Conservation (phyloP, 2,329 filamentous ascomycete species). For the Penicillium sp. region DNA sequence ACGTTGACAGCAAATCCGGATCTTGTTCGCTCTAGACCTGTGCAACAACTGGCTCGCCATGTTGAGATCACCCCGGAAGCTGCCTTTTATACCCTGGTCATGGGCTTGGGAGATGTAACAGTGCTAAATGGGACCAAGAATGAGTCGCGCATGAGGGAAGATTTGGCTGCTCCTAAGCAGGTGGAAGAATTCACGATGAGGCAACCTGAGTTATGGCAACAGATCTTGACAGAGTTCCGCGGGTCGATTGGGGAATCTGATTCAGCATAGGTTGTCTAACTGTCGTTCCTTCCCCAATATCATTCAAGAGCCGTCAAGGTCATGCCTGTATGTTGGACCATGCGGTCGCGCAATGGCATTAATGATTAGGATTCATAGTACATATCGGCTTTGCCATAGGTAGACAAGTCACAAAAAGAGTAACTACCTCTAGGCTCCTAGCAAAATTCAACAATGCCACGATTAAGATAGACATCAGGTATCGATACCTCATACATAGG, state of each 20-base stretch:
- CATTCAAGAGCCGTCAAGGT: no score
- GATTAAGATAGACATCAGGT: neutral
- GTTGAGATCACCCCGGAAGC: constrained; percentile 44
- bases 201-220: constrained; percentile 50
- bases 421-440: no score
- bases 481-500: neutral
- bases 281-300: neutral
- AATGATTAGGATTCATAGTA: no score
- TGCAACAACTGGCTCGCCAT: constrained; percentile 49
- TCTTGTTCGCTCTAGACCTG: constrained; percentile 47
- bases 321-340: no score
- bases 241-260: constrained; percentile 32
- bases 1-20: constrained; percentile 57
- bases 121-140: constrained; percentile 58
- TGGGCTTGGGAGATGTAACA: constrained; percentile 49
- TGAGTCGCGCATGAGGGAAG: constrained; percentile 49
- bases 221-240: constrained; percentile 50
- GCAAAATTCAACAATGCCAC: no score
- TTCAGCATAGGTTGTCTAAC: neutral
- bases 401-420: no score
- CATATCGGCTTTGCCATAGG: no score
- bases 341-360: no score
- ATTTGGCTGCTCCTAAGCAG: constrained; percentile 46
- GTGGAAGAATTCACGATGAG: constrained; percentile 45
- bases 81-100: constrained; percentile 56